Evolutionary conservation across 495 filamentous ascomycete species (phyloP), one percentile per base, ranked within the genome.

Genomic region (Aspergillus biplanus): DNA sequence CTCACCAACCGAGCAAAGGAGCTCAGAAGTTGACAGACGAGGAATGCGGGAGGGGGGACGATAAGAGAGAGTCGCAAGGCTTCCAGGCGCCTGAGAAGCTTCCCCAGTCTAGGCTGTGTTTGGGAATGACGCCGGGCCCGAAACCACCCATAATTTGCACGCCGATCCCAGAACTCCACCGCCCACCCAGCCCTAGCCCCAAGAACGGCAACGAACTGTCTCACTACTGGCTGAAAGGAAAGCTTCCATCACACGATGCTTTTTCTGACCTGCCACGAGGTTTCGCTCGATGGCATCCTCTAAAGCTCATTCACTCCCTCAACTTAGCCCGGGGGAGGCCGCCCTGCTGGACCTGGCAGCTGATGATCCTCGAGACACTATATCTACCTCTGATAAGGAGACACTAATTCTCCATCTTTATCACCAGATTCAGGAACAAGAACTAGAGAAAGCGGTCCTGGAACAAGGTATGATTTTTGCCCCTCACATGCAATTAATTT

Each of bases 391-490:
- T 11, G 79, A 86, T 33, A 73, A 80, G 48, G 91, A 95, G 73
- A 74, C 78, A 58, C 76, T 78, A 52, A 80, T 90, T 39, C 75
- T 94, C 37, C 84, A 85, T 50, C 82, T 92, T 44, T 89, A 90
- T 70, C 84, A 91, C 67, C 82, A 83, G 63, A 74, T 91, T 47
- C 86, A 90, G 64, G 84, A 91, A 70, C 80, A 92, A 56, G 83
- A 85, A 65, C 78, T 92, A 34, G 87, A 93, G 73, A 85, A 87
- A 33, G 86, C 85, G 32, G 75, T 93, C 15, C 72, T 92, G 6
- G 81, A 85, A 62, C 76, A 75, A 86, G 87, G 68, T 85, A 64
- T 49, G 68, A 52, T 11, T 16, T 37, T 46, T 15, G 47, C 49
- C 65, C 46, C 52, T 67, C 52, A 57, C 58, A 63, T 35, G 35